Base-by-base conservation (phyloP, 2,329 filamentous ascomycete genomes). In the Cladosporium sp. region DNA sequence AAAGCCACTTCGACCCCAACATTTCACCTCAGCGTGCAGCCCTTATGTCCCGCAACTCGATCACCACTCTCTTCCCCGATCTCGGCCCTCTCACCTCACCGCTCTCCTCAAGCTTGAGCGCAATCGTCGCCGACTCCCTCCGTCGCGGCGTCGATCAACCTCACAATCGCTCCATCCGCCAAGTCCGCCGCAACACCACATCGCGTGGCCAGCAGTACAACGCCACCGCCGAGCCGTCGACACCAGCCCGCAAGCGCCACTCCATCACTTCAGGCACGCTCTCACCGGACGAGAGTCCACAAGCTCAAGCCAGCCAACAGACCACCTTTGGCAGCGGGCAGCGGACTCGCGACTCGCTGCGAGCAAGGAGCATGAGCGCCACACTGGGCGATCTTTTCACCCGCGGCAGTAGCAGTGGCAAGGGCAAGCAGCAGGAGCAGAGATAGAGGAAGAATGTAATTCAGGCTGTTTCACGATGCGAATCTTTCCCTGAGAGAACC, bases 81-180 rank as follows among this genome's bases (percentile, higher is more conserved):
- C 67, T 82, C 80, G 85, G 85, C 0, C 84, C 86, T 6, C 77
- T 90, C 5, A 82, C 88, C 1, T 84, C 84, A 33, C 86, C 88
- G 0, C 79, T 90, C 1, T 87, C 84, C 2, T 84, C 83, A 1
- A 84, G 84, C 0, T 79, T 91, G 18, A 86, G 82, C 72, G 88
- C 85, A 1, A 84, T 90, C 57, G 86, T 90, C 6, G 88, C 87
- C 10, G 88, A 90, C 68, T 84, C 86, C 26, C 79, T 89, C 29
- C 83, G 87, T n/a, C 83, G 85, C 23, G 61, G 61, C 61, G 50
- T 63, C 33, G 61, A 63, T n/a, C 33, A 63, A 28, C 23, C 58
- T 6, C n/a, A 52, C 28, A 31, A 50, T 10, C 59, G 59, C 21
- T 37, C 59, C 1, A 14, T 52, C n/a, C 60, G 60, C 33, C 49